These are phyloP conservation scores for Agapanthus africanus DNA, from an alignment of 106 monocot species.

Conservation along the genomic window DNA sequence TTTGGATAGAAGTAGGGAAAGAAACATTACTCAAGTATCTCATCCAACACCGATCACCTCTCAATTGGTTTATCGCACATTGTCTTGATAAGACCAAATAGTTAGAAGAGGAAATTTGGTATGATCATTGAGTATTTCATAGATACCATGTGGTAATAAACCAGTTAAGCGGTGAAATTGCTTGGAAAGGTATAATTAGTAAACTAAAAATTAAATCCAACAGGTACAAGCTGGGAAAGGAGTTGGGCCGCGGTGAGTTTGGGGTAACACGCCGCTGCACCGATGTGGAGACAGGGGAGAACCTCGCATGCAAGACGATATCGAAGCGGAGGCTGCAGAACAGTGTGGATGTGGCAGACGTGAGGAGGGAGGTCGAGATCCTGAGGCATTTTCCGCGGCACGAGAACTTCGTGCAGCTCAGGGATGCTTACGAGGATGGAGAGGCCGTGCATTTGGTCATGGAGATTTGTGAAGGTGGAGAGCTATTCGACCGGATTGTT, in stretches of 20 bases:
- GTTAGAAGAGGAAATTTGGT: no score
- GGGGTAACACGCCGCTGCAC: slow-evolving; percentile 26
- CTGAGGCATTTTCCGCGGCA: slow-evolving; percentile 19
- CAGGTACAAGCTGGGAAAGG: slow-evolving; percentile 19
- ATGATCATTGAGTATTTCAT: no score
- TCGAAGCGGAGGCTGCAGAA: slow-evolving; percentile 24
- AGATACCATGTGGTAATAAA: no score
- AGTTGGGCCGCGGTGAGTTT: slow-evolving; percentile 35
- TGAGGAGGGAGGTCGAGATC: slow-evolving; percentile 36
- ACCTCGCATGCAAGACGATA: slow-evolving; percentile 29
- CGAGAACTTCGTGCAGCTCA: slow-evolving; percentile 21
- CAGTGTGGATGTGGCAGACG: slow-evolving; percentile 8
- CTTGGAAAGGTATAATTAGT: no score
- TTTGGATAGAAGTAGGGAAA: no score
- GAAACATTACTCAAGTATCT: no score
- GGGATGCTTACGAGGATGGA: slow-evolving; percentile 34
- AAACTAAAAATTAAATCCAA: no score
- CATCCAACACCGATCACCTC: no score
- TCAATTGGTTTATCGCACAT: no score
- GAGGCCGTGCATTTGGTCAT: slow-evolving; percentile 57
- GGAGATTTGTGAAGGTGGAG: slow-evolving; percentile 62
- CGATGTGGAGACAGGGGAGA: slow-evolving; percentile 11
- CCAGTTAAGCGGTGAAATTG: no score
- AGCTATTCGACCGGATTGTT: slow-evolving; percentile 55
- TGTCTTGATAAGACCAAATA: no score